A percentile compares a stretch with the other conserved stretches of the same genome.
Evolutionary conservation across 2,329 filamentous ascomycete genomes (phyloP).

Genomic region (Volutella citrinella): DNA sequence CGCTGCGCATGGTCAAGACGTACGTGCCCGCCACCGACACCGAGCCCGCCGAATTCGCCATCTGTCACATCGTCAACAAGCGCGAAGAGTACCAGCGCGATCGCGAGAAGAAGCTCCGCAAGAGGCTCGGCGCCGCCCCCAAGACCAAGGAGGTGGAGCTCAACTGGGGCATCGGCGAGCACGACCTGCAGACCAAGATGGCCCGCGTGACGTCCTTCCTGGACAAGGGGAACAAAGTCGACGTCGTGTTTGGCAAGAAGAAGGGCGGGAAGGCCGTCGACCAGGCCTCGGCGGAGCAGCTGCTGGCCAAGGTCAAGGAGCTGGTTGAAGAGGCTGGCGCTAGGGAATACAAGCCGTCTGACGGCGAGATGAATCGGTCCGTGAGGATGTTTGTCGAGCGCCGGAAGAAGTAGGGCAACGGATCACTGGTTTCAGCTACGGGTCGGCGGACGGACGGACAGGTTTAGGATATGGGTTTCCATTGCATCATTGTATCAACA

Average conservation of each 20-base stretch:
- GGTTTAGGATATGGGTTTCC: constrained; percentile 2
- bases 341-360: constrained; percentile 42
- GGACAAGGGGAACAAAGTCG: constrained; percentile 70
- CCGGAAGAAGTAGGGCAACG: constrained; percentile 10
- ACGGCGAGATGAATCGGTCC: constrained; percentile 43
- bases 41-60: constrained; percentile 39
- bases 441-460: no score
- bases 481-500: constrained; percentile 14
- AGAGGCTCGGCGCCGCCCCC: constrained; percentile 37
- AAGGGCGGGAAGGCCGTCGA: constrained; percentile 62
- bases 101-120: constrained; percentile 41
- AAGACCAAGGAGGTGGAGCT: constrained; percentile 77
- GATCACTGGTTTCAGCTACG: no score
- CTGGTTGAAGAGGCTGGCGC: constrained; percentile 32
- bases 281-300: constrained; percentile 55
- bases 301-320: constrained; percentile 46
- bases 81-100: constrained; percentile 43
- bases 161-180: constrained; percentile 78
- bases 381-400: constrained; percentile 42
- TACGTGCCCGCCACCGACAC: constrained; percentile 30
- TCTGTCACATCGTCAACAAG: constrained; percentile 71
- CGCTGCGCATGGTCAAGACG: constrained; percentile 41
- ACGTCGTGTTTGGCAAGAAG: constrained; percentile 64
- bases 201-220: constrained; percentile 67
- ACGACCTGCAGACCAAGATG: constrained; percentile 73